A percentile compares a stretch with the other conserved stretches of the same genome.
phyloP scores from a whole-genome alignment of 805 yeast species.

The Cyberlindnera mrakii region DNA sequence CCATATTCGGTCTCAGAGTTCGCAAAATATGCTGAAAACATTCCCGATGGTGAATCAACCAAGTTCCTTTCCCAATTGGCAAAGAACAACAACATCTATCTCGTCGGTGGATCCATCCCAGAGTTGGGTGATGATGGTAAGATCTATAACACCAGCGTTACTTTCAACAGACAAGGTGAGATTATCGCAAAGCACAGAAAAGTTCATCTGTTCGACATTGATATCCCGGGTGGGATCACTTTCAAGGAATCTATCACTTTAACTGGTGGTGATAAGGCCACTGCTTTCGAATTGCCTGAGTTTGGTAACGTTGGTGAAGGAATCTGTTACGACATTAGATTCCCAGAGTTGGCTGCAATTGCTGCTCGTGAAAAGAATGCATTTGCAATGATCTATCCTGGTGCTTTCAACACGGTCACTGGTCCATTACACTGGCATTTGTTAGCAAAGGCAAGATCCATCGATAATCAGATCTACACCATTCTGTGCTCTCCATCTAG shows the following conservation, averaged over 20 bases:
- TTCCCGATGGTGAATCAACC: conserved; percentile 71
- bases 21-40: conserved; percentile 80
- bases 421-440: conserved; percentile 85
- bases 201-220: conserved; percentile 87
- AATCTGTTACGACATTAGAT: conserved; percentile 77
- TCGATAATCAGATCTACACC: conserved; percentile 69
- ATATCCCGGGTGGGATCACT: conserved; percentile 87
- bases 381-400: conserved; percentile 78
- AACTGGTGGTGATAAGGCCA: conserved; percentile 76
- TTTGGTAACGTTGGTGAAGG: conserved; percentile 73
- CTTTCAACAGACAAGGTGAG: conserved; percentile 72
- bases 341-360: conserved; percentile 71
- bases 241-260: conserved; percentile 81
- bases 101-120: conserved; percentile 94
- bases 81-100: conserved; percentile 48
- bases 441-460: conserved; percentile 66
- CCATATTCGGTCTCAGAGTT: conserved; percentile 89
- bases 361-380: conserved; percentile 62
- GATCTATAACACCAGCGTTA: conserved; percentile 67
- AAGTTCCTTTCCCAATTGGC: conserved; percentile 63
- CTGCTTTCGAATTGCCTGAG: conserved; percentile 38
- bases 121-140: conserved; percentile 54
- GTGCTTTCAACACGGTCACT: conserved; percentile 82
- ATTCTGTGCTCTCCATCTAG: conserved; percentile 89
- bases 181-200: conserved; percentile 87